These are phyloP conservation scores for Fragaria vesca DNA, from an alignment of 306 rosid genomes.

Conservation along the genomic window DNA sequence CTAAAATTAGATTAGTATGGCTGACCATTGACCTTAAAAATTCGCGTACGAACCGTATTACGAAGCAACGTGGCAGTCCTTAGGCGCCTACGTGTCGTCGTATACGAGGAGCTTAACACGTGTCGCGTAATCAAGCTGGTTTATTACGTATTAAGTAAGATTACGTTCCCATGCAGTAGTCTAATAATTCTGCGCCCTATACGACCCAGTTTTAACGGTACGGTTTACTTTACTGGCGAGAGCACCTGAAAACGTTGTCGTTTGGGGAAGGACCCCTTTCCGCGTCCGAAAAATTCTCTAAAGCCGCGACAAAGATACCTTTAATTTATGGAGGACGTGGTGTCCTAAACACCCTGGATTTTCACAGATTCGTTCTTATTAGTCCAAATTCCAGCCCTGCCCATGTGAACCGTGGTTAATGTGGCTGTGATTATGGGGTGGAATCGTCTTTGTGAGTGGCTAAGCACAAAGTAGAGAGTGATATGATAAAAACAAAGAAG, in stretches of 20 bases:
- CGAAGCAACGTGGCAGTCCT: constrained; percentile 12
- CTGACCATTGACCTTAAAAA: constrained; percentile 25
- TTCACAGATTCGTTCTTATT: background rate
- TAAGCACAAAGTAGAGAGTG: background rate
- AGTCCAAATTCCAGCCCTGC: background rate
- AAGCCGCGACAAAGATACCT: constrained; percentile 52
- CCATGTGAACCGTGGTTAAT: background rate
- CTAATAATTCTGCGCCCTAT: background rate
- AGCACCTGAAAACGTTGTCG: constrained; percentile 26
- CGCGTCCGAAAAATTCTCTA: constrained; percentile 32
- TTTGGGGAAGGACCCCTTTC: constrained; percentile 18
- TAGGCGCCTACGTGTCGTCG: constrained; percentile 27
- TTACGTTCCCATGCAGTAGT: constrained; percentile 30
- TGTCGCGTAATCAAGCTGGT: constrained; percentile 18
- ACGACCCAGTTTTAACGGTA: constrained; percentile 19
- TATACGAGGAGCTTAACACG: constrained; percentile 21
- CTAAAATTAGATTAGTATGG: background rate
- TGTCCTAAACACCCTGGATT: constrained; percentile 20
- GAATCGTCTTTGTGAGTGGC: background rate
- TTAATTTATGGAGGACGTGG: constrained; percentile 13
- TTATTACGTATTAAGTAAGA: constrained; percentile 40
- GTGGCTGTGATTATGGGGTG: background rate
- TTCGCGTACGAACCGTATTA: background rate
- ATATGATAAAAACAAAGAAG: background rate
- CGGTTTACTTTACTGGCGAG: constrained; percentile 7